Conservation (phyloP, 2,329 filamentous ascomycete genomes). For the Leptodontidium sp. region DNA sequence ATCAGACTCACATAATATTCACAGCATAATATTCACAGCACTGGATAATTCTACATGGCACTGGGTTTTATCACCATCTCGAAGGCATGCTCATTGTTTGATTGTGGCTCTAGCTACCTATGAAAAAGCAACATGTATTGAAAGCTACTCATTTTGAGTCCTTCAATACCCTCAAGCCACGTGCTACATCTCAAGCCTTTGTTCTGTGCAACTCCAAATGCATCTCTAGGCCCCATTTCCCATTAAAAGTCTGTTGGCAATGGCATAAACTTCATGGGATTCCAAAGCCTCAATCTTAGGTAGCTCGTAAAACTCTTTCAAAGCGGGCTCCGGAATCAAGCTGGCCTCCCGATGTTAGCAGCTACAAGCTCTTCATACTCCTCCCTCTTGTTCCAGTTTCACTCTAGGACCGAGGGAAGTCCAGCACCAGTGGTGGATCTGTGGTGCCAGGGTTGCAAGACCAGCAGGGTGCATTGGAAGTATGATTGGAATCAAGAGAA, state of each 20-base stretch:
- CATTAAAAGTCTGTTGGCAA: not conserved
- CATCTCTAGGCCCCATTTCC: not conserved
- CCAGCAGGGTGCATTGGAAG: too few relatives aligned
- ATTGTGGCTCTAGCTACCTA: too few relatives aligned
- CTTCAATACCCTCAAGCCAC: not conserved
- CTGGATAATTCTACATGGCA: too few relatives aligned
- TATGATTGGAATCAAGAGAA: too few relatives aligned
- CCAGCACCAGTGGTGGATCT: not conserved
- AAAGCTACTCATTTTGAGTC: too few relatives aligned
- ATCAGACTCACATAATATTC: too few relatives aligned
- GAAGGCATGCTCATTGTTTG: too few relatives aligned
- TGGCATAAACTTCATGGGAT: not conserved
- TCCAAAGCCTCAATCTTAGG: not conserved
- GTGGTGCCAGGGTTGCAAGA: not conserved
- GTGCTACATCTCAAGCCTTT: not conserved
- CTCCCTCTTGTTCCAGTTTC: conserved; percentile 1
- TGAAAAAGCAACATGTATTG: too few relatives aligned
- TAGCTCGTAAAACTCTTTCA: not conserved
- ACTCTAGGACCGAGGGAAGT: not conserved
- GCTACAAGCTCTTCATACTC: conserved; percentile 4
- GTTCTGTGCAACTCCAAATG: too few relatives aligned
- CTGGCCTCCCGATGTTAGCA: not conserved
- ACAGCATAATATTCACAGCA: too few relatives aligned
- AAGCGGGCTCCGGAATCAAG: not conserved
- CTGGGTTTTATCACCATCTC: too few relatives aligned